Evolutionary conservation across 75 land plant genomes (phyloP).

Genomic region (Cunninghamia lanceolata): DNA sequence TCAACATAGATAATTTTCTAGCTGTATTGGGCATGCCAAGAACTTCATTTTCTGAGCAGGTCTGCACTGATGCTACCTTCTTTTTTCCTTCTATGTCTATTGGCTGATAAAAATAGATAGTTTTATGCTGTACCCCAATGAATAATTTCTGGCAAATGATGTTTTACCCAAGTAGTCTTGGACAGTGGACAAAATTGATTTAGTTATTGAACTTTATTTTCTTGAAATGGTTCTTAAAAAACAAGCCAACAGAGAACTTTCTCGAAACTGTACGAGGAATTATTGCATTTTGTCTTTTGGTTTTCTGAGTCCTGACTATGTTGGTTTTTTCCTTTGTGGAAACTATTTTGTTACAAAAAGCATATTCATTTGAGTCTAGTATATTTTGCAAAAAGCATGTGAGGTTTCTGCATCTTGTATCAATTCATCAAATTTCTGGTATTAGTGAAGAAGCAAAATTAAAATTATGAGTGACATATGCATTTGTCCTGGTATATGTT

Average conservation of each 20-base stretch:
- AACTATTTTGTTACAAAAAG: not conserved
- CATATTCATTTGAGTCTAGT: not conserved
- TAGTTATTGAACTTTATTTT: not conserved
- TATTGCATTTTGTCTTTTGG: not conserved
- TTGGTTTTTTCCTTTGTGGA: not conserved
- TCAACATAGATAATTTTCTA: slow-evolving; percentile 10
- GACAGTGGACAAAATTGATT: not conserved
- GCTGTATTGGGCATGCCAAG: slow-evolving; percentile 1
- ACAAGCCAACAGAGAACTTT: not conserved
- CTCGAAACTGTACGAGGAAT: not conserved
- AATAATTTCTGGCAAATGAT: not conserved
- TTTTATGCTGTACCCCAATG: not conserved
- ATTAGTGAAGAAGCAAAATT: not conserved
- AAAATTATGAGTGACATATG: not conserved
- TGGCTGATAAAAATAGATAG: not conserved
- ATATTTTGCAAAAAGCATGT: not conserved
- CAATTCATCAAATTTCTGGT: not conserved
- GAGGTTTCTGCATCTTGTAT: not conserved
- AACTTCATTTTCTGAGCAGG: slow-evolving; percentile 10
- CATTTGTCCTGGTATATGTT: not conserved
- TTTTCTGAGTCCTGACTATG: not conserved
- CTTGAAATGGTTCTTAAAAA: not conserved
- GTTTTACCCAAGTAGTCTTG: not conserved
- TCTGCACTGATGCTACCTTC: not conserved
- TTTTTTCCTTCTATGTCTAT: not conserved